Evolutionary conservation across 1,139 yeast species (phyloP), one percentile per base, ranked within the genome.

Genomic region (Debaryomyces sp.): DNA sequence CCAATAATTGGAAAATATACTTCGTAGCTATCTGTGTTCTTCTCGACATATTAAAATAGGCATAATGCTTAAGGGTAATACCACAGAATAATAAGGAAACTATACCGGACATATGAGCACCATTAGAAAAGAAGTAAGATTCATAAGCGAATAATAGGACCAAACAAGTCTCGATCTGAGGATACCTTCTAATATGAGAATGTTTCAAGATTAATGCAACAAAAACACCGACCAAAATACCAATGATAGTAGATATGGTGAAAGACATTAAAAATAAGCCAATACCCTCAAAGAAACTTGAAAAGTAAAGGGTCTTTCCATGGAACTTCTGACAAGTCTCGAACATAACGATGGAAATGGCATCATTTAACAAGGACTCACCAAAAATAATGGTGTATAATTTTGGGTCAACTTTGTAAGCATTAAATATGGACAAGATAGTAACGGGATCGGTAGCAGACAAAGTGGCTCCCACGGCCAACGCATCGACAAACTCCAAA

Each of bases 361-460:
- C 99, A 71, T 95, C 99, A 64, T 95, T 95, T 50, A 95, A 74
- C 54, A 95, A 75, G 5, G 97, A 89, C 68, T 95, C 99, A 41
- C 99, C 99, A 66, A 95, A 94, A 51, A 95, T 94, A 55, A 95
- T 91, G 21, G 99, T 94, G 71, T 95, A 95, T 43, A 95, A 76
- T 67, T 94, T 94, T 9, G 99, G 99, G 66, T 95, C 99, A 30
- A 95, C 99, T 66, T 92, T 91, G 71, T 95, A 94, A 13, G 98
- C 96, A 62, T 94, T 94, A 77, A 95, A 95, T 52, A 95, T 95
- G 12, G 98, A 91, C 58, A 95, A 73, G 62, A 95, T 94, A 1
- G 99, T 95, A 32, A 95, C 98, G 0, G 99, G 99, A 66, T 95
- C 99, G 0, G 99, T 95, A 21, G 99, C 99, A 0, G 97, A 89